These are phyloP conservation scores for Pseudotulostoma volvatum DNA, from an alignment of 495 filamentous ascomycete genomes.

Conservation along the genomic window DNA sequence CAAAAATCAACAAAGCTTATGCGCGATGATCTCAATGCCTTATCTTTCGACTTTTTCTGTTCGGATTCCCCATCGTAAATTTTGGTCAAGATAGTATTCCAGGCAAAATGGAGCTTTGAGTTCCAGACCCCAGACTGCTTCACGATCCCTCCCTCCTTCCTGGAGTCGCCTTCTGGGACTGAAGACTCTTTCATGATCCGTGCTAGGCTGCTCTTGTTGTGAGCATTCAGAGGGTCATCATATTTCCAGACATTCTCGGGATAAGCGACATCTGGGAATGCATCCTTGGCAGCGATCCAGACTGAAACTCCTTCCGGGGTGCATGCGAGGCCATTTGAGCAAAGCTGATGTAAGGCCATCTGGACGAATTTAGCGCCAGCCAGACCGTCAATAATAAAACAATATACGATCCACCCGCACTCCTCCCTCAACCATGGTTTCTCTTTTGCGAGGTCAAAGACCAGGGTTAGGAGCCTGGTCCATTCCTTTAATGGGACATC, in stretches of 20 bases:
- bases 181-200: constrained; percentile 68
- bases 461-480: constrained; percentile 37
- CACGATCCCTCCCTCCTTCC: constrained; percentile 21
- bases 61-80: constrained; percentile 16
- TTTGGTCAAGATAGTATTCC: constrained; percentile 53
- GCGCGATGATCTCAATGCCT: constrained; percentile 19
- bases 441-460: constrained; percentile 39
- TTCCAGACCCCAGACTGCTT: constrained; percentile 60
- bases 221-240: constrained; percentile 45
- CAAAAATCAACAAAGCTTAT: constrained; percentile 62
- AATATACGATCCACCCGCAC: constrained; percentile 55
- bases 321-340: constrained; percentile 45
- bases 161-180: constrained; percentile 29
- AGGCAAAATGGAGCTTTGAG: constrained; percentile 72
- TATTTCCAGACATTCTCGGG: constrained; percentile 59
- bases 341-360: constrained; percentile 43
- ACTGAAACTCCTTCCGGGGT: constrained; percentile 79
- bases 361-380: constrained; percentile 33
- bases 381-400: constrained; percentile 28
- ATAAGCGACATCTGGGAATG: constrained; percentile 45
- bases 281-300: constrained; percentile 54
- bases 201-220: constrained; percentile 45
- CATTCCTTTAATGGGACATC: constrained; percentile 34
- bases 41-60: constrained; percentile 14
- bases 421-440: constrained; percentile 84